Conservation (phyloP, 2,329 filamentous ascomycete genomes). For the Dactylellina leptospora region DNA sequence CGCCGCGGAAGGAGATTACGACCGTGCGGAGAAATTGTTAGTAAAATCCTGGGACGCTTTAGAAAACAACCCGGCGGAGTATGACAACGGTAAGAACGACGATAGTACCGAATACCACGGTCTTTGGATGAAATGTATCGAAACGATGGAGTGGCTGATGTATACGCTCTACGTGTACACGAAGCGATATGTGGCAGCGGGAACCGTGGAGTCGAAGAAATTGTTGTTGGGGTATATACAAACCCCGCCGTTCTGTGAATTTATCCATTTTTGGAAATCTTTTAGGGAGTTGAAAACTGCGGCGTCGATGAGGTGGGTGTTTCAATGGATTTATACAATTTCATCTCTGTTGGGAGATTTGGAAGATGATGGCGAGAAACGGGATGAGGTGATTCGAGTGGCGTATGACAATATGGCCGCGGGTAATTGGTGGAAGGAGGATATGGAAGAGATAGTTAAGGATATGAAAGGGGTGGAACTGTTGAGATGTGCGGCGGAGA, state of each 20-base stretch:
- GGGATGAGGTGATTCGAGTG: too few species aligned
- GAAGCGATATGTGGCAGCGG: not conserved
- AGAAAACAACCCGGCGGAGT: not conserved
- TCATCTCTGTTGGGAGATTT: not conserved
- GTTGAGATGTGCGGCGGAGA: slow-evolving; percentile 12
- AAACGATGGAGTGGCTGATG: not conserved
- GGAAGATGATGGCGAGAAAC: too few species aligned
- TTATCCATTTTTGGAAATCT: too few species aligned
- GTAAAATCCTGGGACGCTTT: not conserved
- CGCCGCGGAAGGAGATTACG: not conserved
- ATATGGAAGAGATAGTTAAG: not conserved
- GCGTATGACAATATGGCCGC: not conserved
- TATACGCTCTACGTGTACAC: not conserved
- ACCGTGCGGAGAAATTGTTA: slow-evolving; percentile 1
- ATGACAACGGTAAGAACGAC: not conserved
- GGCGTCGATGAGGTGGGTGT: not conserved
- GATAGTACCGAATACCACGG: too few species aligned
- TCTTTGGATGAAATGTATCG: slow-evolving; percentile 3
- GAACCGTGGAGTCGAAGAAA: not conserved
- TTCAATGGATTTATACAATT: slow-evolving; percentile 7
- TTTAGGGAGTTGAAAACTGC: not conserved
- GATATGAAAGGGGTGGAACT: slow-evolving; percentile 18
- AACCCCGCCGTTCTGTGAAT: too few species aligned
- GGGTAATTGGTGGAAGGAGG: not conserved
- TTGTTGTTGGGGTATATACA: not conserved